Evolutionary conservation across 441 rosid genomes (phyloP), one percentile per base, ranked within the genome.

Genomic region (Eugenia klotzschiana): DNA sequence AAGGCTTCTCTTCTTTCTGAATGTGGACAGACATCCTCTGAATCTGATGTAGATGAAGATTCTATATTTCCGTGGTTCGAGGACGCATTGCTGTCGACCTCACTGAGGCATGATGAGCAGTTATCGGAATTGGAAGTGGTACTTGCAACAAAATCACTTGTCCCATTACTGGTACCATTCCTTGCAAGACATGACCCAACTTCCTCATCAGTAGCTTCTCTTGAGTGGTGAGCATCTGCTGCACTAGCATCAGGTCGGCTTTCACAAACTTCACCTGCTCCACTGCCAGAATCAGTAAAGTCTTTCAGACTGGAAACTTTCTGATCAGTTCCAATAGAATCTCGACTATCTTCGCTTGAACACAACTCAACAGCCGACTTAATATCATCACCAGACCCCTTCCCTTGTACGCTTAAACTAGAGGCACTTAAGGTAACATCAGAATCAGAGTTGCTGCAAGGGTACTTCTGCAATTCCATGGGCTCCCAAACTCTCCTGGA

Each of bases 31-130:
- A 91, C 89, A 72, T 94, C 97, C 89, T 97, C 99, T 52, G 97
- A 93, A 88, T 94, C 98, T 84, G 98, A 94, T 23, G 92, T 88
- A 82, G 97, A 91, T 23, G 97, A 91, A 46, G 97, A 93, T 83
- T 91, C 98, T 37, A 88, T 83, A 85, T 91, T 91, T 84, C 92
- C 94, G 73, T 90, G 89, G 85, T 90, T 92, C 72, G 93, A 94
- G 72, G 92, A 91, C 77, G 94, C 85, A 85, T 89, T 92, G 87
- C 93, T 93, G 54, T 95, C 98, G 83, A 93, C 97, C 85, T 95
- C 98, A 51, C 98, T 94, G 50, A 87, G 90, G 86, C 98, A 95
- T 23, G 96, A 93, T 23, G 98, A 95, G 89, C 94, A 93, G 87
- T 93, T 93, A 84, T 93, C 98, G 80, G 96, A 94, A 87, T 85